Base-by-base conservation (phyloP, 2,329 filamentous ascomycete genomes). In the Cladosporium sp. region DNA sequence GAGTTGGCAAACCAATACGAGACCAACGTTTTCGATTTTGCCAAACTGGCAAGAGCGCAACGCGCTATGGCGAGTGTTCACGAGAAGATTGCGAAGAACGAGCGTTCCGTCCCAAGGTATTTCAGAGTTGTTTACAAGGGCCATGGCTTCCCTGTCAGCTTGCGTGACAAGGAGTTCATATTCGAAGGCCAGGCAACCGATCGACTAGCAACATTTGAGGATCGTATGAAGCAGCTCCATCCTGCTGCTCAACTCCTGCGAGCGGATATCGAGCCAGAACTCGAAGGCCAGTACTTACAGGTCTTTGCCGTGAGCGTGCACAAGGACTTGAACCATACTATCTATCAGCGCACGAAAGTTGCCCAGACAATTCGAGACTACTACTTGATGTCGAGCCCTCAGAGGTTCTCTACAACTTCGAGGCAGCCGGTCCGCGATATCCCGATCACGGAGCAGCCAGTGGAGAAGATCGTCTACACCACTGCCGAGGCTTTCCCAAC, bases 1-100 rank as follows among this genome's bases (percentile, higher is more conserved):
- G 94, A 99, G 78, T 87, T 99, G 61, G 91, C 93, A 57, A 80
- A 83, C n/a, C 93, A 98, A 78, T 99, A 98, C 75, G 93, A 97
- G 80, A 87, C 85, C 70, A 96, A 93, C 67, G 81, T 91, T 0
- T 97, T 93, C 77, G 95, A 99, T 78, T 97, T 96, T 72, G 85
- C 89, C 37, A 97, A 99, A 79, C 84, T 99, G 28, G 93, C 95
- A 0, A 87, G 93, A 67, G 91, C 93, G 0, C 90, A 97, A 77
- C 86, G 93, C 67, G 93, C 94, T 7, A 97, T 97, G 80, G 94
- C 93, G 23, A 91, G 90, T 60, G 93, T 98, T 28, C 93, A 97
- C 77, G 95, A 98, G 77, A 89, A 86, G 16, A 91, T 97, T 68
- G 86, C 91, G 12, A 94, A 92, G 80, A 91, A 91, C 72, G 90